Evolutionary conservation across 257 asterid genomes (phyloP), one percentile per base, ranked within the genome.

Genomic region (Fraxinus pennsylvanica): DNA sequence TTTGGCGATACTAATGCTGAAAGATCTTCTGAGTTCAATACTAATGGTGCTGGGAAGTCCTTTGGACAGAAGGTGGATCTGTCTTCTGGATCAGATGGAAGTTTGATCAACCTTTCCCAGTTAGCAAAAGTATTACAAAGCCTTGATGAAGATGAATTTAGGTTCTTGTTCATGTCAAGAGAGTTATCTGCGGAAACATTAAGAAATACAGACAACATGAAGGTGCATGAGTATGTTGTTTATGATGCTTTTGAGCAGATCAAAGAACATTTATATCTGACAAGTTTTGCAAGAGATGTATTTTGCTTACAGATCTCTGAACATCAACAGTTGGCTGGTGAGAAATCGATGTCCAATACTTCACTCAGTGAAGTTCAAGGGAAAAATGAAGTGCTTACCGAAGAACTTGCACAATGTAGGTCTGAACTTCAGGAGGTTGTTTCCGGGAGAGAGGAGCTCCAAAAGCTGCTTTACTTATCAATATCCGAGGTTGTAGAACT

Each of bases 71-170:
- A 77, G 77, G 84, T 90, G 78, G 86, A 84, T 79, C 77, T 90
- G 81, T 88, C 97, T 19, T 80, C 93, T 6, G 80, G 84, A 69
- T 78, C 84, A 85, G 91, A 85, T 85, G 91, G 89, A 72, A 78
- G 91, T 78, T 84, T 81, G 76, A 81, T 92, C 82, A 87, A 88
- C 80, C 90, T 94, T 76, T 88, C 92, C 77, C 91, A 90, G 84
- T 92, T 92, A 85, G 96, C 95, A 27, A 96, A 86, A 77, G 79
- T 91, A 68, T 76, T 95, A 71, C 80, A 81, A 38, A 75, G 83
- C 77, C 98, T 93, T 80, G 90, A 87, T 76, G 88, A 88, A 79
- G 94, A 88, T 72, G 96, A 90, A 63, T 69, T 89, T 78, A 76
- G 80, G 82, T 93, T 83, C 88, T 74, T 96, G 88, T 80, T 85